These are phyloP conservation scores for Clathrospora elynae DNA, from an alignment of 2,329 filamentous ascomycete genomes.

Conservation along the genomic window DNA sequence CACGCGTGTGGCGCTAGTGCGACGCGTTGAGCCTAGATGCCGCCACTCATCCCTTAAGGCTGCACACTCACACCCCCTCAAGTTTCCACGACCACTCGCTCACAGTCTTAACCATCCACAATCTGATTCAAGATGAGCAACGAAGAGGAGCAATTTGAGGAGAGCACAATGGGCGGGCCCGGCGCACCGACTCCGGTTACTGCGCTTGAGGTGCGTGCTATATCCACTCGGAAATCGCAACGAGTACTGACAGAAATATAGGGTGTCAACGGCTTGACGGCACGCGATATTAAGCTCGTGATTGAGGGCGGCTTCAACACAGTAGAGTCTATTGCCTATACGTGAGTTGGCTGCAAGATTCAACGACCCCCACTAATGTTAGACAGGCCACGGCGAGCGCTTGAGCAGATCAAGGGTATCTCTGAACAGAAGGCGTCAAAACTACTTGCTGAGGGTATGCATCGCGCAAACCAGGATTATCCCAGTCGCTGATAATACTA, in stretches of 20 bases:
- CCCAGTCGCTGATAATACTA: constrained; percentile 45
- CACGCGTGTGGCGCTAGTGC: constrained; percentile 30
- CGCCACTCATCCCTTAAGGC: constrained; percentile 19
- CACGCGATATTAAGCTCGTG: constrained; percentile 90
- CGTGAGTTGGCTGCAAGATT: constrained; percentile 56
- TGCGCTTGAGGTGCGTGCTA: constrained; percentile 76
- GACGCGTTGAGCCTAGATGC: constrained; percentile 12
- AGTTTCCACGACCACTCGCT: not conserved
- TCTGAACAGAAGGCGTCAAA: constrained; percentile 96
- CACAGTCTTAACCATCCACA: not conserved
- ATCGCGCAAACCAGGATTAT: too few species aligned
- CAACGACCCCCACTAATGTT: constrained; percentile 26
- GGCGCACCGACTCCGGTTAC: constrained; percentile 90
- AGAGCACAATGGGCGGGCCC: constrained; percentile 72
- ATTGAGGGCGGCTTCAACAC: constrained; percentile 93
- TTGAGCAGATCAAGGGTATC: constrained; percentile 97
- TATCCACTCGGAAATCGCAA: not conserved
- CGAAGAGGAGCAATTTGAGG: constrained; percentile 69
- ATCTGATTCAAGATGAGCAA: constrained; percentile 51
- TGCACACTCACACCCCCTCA: constrained; percentile 5
- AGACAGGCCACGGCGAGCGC: constrained; percentile 67
- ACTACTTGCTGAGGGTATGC: constrained; percentile 81
- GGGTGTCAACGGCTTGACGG: constrained; percentile 89
- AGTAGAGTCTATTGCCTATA: constrained; percentile 94
- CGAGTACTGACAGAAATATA: constrained; percentile 47